Conservation (phyloP, 768 basidiomycete genomes). For the Lepiota venenata region DNA sequence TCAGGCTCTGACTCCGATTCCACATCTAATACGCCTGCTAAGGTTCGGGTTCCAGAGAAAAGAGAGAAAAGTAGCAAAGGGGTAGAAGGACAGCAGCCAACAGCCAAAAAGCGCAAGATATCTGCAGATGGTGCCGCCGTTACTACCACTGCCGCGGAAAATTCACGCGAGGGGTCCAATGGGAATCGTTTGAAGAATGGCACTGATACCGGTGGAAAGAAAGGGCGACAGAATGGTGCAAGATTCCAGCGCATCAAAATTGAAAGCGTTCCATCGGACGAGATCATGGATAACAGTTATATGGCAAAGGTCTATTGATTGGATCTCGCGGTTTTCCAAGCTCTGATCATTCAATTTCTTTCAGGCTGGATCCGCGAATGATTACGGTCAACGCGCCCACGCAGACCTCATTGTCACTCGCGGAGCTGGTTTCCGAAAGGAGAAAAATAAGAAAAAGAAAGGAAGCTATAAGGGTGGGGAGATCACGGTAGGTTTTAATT, state of each 20-base stretch:
- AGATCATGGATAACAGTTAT: constrained; percentile 70
- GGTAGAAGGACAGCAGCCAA: constrained; percentile 24
- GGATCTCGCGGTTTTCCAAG: constrained; percentile 5
- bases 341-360: background rate
- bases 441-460: constrained; percentile 99
- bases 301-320: constrained; percentile 57
- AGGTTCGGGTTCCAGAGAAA: constrained; percentile 11
- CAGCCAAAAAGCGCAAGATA: constrained; percentile 60
- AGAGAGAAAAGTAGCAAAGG: constrained; percentile 6
- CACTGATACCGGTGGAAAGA: constrained; percentile 21
- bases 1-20: constrained; percentile 23
- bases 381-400: constrained; percentile 87
- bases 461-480: constrained; percentile 94
- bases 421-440: constrained; percentile 94
- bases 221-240: constrained; percentile 46
- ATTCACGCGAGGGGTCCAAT: constrained; percentile 11
- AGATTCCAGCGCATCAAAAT: constrained; percentile 82
- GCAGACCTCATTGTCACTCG: constrained; percentile 90
- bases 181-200: constrained; percentile 14
- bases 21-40: background rate
- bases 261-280: constrained; percentile 42
- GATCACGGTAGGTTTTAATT: constrained; percentile 68
- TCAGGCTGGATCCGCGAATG: constrained; percentile 63
- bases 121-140: constrained; percentile 48
- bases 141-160: constrained; percentile 36